phyloP scores from a whole-genome alignment of 371 early-diverging fungal genomes.

The Mortierella sp. region DNA sequence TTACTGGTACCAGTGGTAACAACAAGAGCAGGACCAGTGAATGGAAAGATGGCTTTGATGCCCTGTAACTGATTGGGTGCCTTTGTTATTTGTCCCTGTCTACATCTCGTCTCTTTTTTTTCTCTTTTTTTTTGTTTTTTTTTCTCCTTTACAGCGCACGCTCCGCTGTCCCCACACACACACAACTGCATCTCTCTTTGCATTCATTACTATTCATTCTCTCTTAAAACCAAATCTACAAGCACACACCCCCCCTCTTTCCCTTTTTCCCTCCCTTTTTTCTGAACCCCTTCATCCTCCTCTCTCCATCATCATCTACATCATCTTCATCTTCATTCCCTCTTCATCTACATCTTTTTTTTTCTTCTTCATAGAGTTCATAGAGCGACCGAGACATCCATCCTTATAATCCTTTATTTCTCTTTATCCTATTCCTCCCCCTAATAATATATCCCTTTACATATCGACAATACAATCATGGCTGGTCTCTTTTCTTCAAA shows the following conservation, averaged over 20 bases:
- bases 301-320: neutral
- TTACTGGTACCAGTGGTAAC: no score
- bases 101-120: neutral
- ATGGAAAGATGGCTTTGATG: no score
- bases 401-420: neutral
- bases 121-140: no score
- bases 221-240: no score
- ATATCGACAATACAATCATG: constrained; percentile 21
- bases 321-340: neutral
- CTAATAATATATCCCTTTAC: neutral
- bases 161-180: no score
- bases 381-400: no score
- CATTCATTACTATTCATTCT: no score
- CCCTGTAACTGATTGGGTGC: no score
- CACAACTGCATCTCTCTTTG: no score
- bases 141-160: no score
- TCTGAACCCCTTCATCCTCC: neutral
- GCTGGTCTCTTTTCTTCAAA: constrained; percentile 55
- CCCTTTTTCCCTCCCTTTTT: neutral
- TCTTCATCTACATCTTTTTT: neutral
- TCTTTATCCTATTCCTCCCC: neutral
- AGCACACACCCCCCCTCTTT: no score
- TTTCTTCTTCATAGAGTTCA: neutral
- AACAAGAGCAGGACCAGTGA: no score
- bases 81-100: neutral